Evolutionary conservation across 148 eudicot species (phyloP).

Genomic region (Nyssa sinensis): DNA sequence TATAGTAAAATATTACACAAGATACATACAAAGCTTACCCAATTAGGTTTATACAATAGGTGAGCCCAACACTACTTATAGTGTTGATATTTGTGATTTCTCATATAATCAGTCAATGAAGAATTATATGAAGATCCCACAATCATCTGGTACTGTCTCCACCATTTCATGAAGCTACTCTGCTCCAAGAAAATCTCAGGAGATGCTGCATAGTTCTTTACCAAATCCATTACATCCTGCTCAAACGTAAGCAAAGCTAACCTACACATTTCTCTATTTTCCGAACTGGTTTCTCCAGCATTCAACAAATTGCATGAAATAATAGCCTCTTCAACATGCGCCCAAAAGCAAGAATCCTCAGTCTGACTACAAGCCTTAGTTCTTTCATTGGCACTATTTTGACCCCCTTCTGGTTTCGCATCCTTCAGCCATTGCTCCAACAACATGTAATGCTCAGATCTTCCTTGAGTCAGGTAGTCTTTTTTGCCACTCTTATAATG

Average conservation of each 20-base stretch:
- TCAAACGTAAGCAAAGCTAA: conserved; percentile 18
- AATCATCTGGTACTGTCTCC: conserved; percentile 16
- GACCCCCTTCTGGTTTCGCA: neutral
- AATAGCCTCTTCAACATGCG: conserved; percentile 35
- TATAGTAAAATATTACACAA: too few species aligned
- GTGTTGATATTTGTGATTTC: neutral
- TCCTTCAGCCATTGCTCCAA: conserved; percentile 30
- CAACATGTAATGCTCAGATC: conserved; percentile 31
- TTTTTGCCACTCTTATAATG: conserved; percentile 25
- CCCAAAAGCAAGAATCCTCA: conserved; percentile 46
- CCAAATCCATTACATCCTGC: conserved; percentile 23
- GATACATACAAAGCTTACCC: too few species aligned
- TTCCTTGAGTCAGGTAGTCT: conserved; percentile 17
- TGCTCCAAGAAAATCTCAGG: conserved; percentile 27
- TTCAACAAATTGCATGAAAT: conserved; percentile 10
- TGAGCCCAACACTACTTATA: conserved; percentile 6
- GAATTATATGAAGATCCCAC: conserved; percentile 16
- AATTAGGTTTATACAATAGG: neutral
- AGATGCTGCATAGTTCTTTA: conserved; percentile 16
- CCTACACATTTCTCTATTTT: neutral
- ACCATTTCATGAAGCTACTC: conserved; percentile 41
- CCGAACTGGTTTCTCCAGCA: neutral
- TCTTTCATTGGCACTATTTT: neutral
- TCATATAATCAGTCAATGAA: conserved; percentile 19
- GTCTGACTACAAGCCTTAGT: conserved; percentile 22